Evolutionary conservation across 805 yeast species (phyloP).

Genomic region (Sugiyamaella marilandica): DNA sequence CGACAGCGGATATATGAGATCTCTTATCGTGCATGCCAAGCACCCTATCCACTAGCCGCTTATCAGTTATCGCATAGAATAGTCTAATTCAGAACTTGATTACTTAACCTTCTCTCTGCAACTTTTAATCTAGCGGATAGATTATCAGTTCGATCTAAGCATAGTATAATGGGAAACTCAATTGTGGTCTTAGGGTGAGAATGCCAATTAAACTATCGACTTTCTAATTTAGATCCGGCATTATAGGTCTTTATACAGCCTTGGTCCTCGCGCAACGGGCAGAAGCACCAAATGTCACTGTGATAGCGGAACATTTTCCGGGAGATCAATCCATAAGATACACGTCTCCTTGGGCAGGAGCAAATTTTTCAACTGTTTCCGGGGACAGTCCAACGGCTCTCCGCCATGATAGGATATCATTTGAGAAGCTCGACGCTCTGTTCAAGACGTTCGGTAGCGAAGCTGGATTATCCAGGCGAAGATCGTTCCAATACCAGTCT

Average conservation of each 20-base stretch:
- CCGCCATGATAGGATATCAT: slow-evolving; percentile 53
- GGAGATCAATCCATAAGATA: slow-evolving; percentile 72
- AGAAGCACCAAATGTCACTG: slow-evolving; percentile 41
- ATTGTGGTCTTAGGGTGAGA: slow-evolving; percentile 22
- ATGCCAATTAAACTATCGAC: background rate
- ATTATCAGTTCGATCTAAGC: too few species aligned
- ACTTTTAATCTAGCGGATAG: too few species aligned
- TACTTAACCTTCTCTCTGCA: too few species aligned
- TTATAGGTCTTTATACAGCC: slow-evolving; percentile 62
- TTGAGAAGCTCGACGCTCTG: slow-evolving; percentile 42
- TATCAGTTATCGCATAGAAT: too few species aligned
- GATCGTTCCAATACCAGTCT: slow-evolving; percentile 54
- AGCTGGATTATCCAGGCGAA: slow-evolving; percentile 51
- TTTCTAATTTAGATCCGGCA: slow-evolving; percentile 49
- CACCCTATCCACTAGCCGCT: too few species aligned
- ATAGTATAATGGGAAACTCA: slow-evolving; percentile 15
- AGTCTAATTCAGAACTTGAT: too few species aligned
- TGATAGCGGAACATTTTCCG: slow-evolving; percentile 66
- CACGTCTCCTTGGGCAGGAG: slow-evolving; percentile 81
- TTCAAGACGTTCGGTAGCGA: slow-evolving; percentile 46
- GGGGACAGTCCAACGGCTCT: slow-evolving; percentile 51
- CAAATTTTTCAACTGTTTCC: slow-evolving; percentile 56
- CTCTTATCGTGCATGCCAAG: too few species aligned
- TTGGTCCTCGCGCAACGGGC: slow-evolving; percentile 43
- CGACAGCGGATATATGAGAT: too few species aligned